These are phyloP conservation scores for Fusarium sp. DNA, from an alignment of 2,329 filamentous ascomycete genomes.

Conservation along the genomic window DNA sequence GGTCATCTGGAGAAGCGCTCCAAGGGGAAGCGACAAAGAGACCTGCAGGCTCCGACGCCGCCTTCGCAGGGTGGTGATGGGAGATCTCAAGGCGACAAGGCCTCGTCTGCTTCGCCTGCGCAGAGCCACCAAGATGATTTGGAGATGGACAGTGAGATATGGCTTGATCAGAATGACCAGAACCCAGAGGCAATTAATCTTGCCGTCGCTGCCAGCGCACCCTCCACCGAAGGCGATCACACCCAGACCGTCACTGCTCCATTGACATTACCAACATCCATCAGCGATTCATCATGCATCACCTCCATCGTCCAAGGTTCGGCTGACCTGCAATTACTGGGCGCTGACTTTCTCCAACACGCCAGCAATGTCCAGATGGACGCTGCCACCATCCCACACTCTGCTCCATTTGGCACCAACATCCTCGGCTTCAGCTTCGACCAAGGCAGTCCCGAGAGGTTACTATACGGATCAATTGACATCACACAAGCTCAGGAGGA, in stretches of 20 bases:
- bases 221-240: neutral
- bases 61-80: neutral
- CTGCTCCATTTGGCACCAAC: constrained; percentile 1
- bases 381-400: neutral
- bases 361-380: neutral
- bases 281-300: neutral
- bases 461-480: constrained; percentile 45
- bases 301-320: neutral
- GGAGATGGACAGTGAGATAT: neutral
- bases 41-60: constrained; percentile 14
- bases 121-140: neutral
- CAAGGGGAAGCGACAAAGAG: neutral
- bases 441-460: constrained; percentile 42
- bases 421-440: constrained; percentile 15
- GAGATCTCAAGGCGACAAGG: neutral
- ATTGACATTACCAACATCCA: neutral
- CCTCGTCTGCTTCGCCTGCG: neutral
- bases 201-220: neutral
- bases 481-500: constrained; percentile 48
- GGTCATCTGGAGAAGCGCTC: constrained; percentile 21
- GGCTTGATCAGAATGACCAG: neutral
- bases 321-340: neutral
- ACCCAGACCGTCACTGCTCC: neutral
- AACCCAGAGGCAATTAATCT: neutral
- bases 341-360: constrained; percentile 7